Evolutionary conservation across 129 eudicot genomes (phyloP), one percentile per base, ranked within the genome.

Genomic region (Solidago caesia): DNA sequence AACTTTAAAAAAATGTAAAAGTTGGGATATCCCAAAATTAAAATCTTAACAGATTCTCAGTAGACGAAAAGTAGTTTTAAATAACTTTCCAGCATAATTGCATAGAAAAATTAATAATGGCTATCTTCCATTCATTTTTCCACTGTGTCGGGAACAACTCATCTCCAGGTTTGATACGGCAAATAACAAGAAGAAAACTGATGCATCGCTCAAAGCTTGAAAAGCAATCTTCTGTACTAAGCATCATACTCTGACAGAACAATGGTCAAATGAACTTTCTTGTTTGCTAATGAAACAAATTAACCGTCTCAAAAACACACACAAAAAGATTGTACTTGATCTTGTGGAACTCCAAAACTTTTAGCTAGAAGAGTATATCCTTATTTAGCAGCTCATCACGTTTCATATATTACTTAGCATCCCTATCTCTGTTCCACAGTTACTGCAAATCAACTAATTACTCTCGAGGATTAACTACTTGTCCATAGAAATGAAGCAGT

Each of bases 371-470:
- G 16, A 5, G 9, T 10, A 16, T 33, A 25, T 7, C 26, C 43
- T 7, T 44, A 42, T 43, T 43, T 53, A 8, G 25, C 16, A 26
- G 67, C 2, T 57, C 33, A 43, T 56, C 44, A 21, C 1, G 7
- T 42, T 39, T 16, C 43, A 16, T 10, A 71, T 57, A 15, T 43
- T 11, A 5, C 6, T 11, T 21, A 15, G 43, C 45, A 57, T 42
- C 53, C 44, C 58, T 58, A 59, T 59, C 44, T 4, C 12, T 27
- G 29, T 72, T 72, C 59, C 68, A 58, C 25, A 33, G 11, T 73
- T 61, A 70, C 9, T 70, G 64, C 64, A 70, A 70, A 51, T 27
- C 44, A 39, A 64, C 48, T 64, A 33, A n/a, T 64, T 41, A 46
- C 39, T 64, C 68, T 64, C 13, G 68, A 0, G 8, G 25, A 4